Evolutionary conservation across 805 yeast genomes (phyloP).

Genomic region (Candida andamanensis): DNA sequence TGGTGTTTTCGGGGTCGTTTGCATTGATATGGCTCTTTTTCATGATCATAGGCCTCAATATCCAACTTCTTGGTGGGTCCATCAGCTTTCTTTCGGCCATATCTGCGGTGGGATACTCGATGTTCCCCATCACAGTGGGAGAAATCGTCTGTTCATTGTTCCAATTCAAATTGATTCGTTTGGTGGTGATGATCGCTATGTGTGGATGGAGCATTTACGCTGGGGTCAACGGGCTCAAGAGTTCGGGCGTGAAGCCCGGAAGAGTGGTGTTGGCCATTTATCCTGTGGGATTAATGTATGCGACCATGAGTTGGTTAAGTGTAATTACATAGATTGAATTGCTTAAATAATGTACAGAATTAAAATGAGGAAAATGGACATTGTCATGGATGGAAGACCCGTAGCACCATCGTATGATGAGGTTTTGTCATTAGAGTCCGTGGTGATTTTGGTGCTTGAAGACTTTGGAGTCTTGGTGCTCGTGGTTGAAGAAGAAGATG

Average conservation of each 20-base stretch:
- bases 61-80: slow-evolving; percentile 57
- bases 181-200: slow-evolving; percentile 41
- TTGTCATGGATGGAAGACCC: not conserved
- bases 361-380: not conserved
- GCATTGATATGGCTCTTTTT: slow-evolving; percentile 60
- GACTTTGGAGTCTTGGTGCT: too few relatives aligned
- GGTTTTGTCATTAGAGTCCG: not conserved
- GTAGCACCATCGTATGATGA: not conserved
- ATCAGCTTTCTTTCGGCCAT: slow-evolving; percentile 65
- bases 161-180: slow-evolving; percentile 47
- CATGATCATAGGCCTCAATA: slow-evolving; percentile 56
- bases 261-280: slow-evolving; percentile 58
- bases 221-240: slow-evolving; percentile 55
- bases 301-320: slow-evolving; percentile 61
- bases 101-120: slow-evolving; percentile 64
- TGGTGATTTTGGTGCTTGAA: too few relatives aligned
- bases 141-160: slow-evolving; percentile 44
- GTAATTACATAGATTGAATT: slow-evolving; percentile 44
- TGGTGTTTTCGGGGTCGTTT: slow-evolving; percentile 60
- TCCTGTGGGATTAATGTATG: slow-evolving; percentile 61
- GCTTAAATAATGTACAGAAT: not conserved
- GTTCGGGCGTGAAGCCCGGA: slow-evolving; percentile 62
- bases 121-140: slow-evolving; percentile 59
- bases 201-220: slow-evolving; percentile 63
- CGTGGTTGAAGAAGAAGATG: not conserved